phyloP scores from a whole-genome alignment of 169 alveolate species.

The Perkinsus olseni region DNA sequence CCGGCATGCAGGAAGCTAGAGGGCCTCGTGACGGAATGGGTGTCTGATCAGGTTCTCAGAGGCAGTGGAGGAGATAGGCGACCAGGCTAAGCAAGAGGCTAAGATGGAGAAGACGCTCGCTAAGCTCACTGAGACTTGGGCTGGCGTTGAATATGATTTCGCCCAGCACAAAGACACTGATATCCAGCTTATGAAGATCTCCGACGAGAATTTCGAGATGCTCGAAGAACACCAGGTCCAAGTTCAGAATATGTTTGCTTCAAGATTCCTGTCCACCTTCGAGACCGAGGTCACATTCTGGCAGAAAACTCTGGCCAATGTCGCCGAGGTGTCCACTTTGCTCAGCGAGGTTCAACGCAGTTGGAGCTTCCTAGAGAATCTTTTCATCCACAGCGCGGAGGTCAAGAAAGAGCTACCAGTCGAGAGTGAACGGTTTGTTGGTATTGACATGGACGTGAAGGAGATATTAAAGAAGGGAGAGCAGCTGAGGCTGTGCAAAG shows the following conservation, averaged over 20 bases:
- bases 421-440: conserved; percentile 83
- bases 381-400: conserved; percentile 90
- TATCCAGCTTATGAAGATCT: conserved; percentile 67
- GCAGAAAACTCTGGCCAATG: conserved; percentile 83
- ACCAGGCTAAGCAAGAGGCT: conserved; percentile 85
- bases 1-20: no score
- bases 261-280: conserved; percentile 80
- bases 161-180: conserved; percentile 75
- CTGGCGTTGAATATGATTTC: conserved; percentile 67
- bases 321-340: conserved; percentile 79
- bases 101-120: conserved; percentile 80
- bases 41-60: conserved; percentile 46
- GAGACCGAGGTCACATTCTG: conserved; percentile 78
- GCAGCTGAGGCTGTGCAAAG: conserved; percentile 53
- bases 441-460: conserved; percentile 82
- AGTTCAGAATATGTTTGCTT: conserved; percentile 85
- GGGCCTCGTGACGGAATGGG: no score
- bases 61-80: conserved; percentile 86
- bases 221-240: conserved; percentile 88
- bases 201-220: conserved; percentile 86
- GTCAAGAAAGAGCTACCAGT: conserved; percentile 92
- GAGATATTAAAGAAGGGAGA: conserved; percentile 73
- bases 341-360: conserved; percentile 87
- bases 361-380: conserved; percentile 91
- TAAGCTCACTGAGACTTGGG: conserved; percentile 77